Evolutionary conservation across 768 basidiomycete species (phyloP).

Genomic region (Suillus weaverae): DNA sequence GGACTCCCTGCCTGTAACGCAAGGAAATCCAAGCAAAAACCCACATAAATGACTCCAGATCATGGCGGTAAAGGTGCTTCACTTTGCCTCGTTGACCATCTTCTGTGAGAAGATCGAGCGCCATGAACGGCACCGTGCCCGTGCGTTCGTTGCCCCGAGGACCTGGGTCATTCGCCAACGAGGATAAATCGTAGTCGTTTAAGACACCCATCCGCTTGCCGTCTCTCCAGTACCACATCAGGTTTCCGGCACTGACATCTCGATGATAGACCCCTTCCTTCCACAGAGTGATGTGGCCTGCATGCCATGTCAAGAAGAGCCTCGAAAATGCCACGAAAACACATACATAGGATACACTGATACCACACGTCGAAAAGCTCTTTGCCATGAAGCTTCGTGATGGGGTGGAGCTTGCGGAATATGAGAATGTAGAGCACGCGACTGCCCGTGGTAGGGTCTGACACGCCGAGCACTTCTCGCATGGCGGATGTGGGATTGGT

Average conservation of each 20-base stretch:
- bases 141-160: not conserved
- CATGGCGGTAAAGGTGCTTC: not conserved
- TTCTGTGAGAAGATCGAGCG: not conserved
- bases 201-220: not conserved
- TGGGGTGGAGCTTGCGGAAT: not conserved
- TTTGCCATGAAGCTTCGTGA: not conserved
- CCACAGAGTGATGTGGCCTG: not conserved
- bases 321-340: not conserved
- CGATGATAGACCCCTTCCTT: not conserved
- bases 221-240: not conserved
- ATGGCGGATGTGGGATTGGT: not conserved
- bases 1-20: not conserved
- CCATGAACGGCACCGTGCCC: not conserved
- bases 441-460: not conserved
- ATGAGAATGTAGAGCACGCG: not conserved
- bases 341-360: not conserved
- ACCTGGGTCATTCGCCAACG: not conserved
- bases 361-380: not conserved
- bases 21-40: not conserved
- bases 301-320: not conserved
- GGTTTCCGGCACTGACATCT: not conserved
- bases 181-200: not conserved
- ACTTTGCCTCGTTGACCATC: not conserved
- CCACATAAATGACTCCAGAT: not conserved
- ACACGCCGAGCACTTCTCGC: not conserved